Evolutionary conservation across 306 rosid species (phyloP), one percentile per base, ranked within the genome.

Genomic region (Rosa multiflora): DNA sequence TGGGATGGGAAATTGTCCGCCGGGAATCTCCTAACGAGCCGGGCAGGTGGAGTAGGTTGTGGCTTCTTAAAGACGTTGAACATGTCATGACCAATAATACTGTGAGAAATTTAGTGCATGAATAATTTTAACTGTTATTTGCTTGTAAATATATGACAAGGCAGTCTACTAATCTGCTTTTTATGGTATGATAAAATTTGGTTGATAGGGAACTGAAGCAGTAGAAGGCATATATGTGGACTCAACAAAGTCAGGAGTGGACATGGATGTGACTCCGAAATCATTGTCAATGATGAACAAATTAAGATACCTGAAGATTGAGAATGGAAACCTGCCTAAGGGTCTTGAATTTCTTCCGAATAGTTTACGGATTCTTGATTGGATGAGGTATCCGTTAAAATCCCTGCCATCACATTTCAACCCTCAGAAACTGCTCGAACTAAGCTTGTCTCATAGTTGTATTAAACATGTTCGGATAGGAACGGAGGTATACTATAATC

Each of bases 1-100:
- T 71, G 82, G 77, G 82, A 46, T 64, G 21, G 8, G 23, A 35
- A 8, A 61, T 79, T 21, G 82, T 79, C 26, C 42, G 13, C 3
- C 2, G 32, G 59, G 43, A 71, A 12, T 71, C 66, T 29, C 81
- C 76, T 0, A 6, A 79, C 2, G 43, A 71, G 10, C 77, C 52
- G 2, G 72, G 74, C 29, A 79, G n/a, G 73, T 64, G 77, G 2
- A 70, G 43, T 1, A 59, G 82, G 64, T 71, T 71, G 53, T 79
- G 82, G 82, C 51, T 71, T 29, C 52, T 39, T 59, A 14, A 71
- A 32, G 82, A 79, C 0, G 5, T 72, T 26, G 72, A 47, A 71
- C 35, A 43, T 14, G 77, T 75, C 18, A 66, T 79, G 17, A 71
- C 43, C 42, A 29, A 11, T 10, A 74, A 70, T 46, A 44, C 40